Evolutionary conservation across 805 yeast species (phyloP).

Genomic region (Ogataea trehalophila): DNA sequence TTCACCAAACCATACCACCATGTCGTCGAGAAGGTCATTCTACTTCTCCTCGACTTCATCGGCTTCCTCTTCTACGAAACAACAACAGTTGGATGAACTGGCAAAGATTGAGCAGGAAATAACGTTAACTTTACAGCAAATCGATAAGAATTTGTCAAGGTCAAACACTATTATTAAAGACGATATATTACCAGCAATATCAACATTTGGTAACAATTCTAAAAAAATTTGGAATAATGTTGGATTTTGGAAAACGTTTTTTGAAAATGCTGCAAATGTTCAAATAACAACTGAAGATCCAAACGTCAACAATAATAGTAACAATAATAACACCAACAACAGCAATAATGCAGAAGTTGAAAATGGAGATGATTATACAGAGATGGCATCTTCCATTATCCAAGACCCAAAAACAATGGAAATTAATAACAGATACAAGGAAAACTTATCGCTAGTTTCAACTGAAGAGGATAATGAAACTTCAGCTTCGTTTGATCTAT

Average conservation of each 20-base stretch:
- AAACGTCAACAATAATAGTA: conserved; percentile 1
- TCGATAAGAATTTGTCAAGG: conserved; percentile 66
- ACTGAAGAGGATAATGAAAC: background rate
- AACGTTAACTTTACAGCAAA: conserved; percentile 69
- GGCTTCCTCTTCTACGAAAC: background rate
- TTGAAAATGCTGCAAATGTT: conserved; percentile 45
- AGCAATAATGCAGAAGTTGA: conserved; percentile 1
- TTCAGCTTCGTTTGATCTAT: background rate
- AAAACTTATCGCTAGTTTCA: conserved; percentile 2
- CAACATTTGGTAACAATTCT: conserved; percentile 53
- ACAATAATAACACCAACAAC: background rate
- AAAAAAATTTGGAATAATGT: conserved; percentile 60
- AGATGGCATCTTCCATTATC: background rate
- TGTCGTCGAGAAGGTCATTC: conserved; percentile 24
- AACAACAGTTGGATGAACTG: conserved; percentile 31
- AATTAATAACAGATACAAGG: conserved; percentile 14
- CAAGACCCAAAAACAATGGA: conserved; percentile 5
- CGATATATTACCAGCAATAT: conserved; percentile 61
- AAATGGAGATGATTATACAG: background rate
- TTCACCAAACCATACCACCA: background rate
- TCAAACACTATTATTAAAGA: conserved; percentile 67
- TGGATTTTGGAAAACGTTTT: conserved; percentile 71
- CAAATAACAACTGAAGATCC: conserved; percentile 20
- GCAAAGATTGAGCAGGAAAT: conserved; percentile 78
- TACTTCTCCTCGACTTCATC: conserved; percentile 24